Evolutionary conservation across 2,329 filamentous ascomycete species (phyloP).

Genomic region (Bertia moriformis): DNA sequence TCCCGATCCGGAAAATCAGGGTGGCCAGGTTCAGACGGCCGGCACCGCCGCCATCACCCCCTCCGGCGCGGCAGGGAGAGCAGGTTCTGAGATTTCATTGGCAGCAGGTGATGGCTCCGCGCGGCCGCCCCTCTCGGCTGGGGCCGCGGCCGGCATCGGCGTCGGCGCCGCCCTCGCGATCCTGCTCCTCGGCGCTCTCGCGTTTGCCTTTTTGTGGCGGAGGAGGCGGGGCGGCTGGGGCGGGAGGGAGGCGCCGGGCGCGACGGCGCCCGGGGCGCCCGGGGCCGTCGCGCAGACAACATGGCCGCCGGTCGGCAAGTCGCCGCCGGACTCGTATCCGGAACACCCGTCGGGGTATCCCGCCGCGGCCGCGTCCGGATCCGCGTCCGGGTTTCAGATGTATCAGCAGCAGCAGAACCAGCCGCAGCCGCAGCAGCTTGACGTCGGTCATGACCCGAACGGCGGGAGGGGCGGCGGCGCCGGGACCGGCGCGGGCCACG

Average conservation of each 20-base stretch:
- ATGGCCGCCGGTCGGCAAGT: no score
- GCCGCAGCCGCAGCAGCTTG: not conserved
- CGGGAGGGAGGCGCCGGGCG: no score
- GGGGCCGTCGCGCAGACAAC: conserved; percentile 3
- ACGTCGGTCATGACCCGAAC: not conserved
- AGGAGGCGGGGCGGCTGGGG: no score
- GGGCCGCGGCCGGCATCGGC: conserved; percentile 14
- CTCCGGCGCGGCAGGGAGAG: not conserved
- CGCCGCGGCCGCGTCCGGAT: no score
- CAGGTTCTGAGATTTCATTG: not conserved
- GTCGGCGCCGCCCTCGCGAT: conserved; percentile 12
- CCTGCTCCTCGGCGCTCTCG: conserved; percentile 8
- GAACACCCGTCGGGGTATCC: no score
- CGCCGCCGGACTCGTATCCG: conserved; percentile 1
- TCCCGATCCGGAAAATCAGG: no score
- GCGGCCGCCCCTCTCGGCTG: conserved; percentile 9
- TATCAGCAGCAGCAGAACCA: not conserved
- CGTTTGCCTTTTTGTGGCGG: conserved; percentile 13
- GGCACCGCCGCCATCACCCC: no score
- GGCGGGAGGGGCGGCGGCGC: no score
- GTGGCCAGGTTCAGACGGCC: not conserved
- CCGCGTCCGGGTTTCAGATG: not conserved
- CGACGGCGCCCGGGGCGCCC: conserved; percentile 4
- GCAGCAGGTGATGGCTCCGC: not conserved
- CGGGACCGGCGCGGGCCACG: no score